These are phyloP conservation scores for Malassezia furfur DNA, from an alignment of 1,284 basidiomycete genomes.

Conservation along the genomic window DNA sequence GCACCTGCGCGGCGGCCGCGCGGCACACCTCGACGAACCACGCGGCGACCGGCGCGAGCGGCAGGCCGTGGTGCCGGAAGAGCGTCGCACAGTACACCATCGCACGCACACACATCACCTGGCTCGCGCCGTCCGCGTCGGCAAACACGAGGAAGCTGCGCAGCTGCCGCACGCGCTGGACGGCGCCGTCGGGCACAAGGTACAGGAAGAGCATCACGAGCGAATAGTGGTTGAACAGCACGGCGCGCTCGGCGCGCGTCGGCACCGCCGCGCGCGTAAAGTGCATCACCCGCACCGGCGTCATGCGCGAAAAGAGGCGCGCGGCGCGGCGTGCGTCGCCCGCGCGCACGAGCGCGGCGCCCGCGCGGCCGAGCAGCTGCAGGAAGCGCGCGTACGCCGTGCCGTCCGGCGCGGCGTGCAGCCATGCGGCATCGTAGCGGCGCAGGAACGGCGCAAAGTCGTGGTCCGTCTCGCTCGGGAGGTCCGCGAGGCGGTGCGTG, in stretches of 20 bases:
- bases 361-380: slow-evolving; percentile 62
- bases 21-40: slow-evolving; percentile 64
- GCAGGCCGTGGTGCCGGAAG: slow-evolving; percentile 57
- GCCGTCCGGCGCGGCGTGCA: slow-evolving; percentile 8
- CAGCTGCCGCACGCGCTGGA: slow-evolving; percentile 57
- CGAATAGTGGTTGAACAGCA: slow-evolving; percentile 75
- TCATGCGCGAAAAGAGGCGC: slow-evolving; percentile 62
- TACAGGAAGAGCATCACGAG: slow-evolving; percentile 67
- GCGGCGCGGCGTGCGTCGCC: background rate
- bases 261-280: slow-evolving; percentile 32
- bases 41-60: slow-evolving; percentile 56
- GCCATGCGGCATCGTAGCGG: slow-evolving; percentile 48
- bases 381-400: slow-evolving; percentile 71
- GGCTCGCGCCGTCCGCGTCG: slow-evolving; percentile 61
- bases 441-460: slow-evolving; percentile 72
- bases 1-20: slow-evolving; percentile 51
- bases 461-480: slow-evolving; percentile 60
- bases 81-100: slow-evolving; percentile 66
- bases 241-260: slow-evolving; percentile 61
- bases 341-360: slow-evolving; percentile 18
- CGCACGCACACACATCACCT: slow-evolving; percentile 65
- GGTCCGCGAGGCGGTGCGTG: slow-evolving; percentile 66
- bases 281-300: slow-evolving; percentile 62
- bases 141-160: slow-evolving; percentile 62
- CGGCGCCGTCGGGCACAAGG: slow-evolving; percentile 58